A percentile compares a stretch with the other conserved stretches of the same genome.
phyloP scores from a whole-genome alignment of 106 monocot genomes.

The Apostasia ramifera region DNA sequence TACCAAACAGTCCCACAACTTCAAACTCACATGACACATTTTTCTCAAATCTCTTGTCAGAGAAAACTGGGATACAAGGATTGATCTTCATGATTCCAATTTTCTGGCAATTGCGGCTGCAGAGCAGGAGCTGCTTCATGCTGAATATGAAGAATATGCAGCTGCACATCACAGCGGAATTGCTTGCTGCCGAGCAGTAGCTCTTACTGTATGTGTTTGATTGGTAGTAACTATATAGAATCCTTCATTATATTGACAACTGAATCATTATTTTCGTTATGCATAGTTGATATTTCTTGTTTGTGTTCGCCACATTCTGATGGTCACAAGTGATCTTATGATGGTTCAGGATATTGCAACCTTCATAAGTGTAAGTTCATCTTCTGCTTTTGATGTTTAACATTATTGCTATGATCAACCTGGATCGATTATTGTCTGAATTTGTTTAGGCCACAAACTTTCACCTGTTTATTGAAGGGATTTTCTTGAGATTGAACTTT shows the following conservation, averaged over 20 bases:
- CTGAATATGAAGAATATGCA: conserved; percentile 75
- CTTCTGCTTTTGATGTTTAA: no score
- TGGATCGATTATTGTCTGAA: no score
- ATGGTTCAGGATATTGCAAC: conserved; percentile 51
- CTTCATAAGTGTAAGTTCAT: conserved; percentile 65
- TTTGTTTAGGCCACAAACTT: no score
- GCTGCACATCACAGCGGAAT: conserved; percentile 44
- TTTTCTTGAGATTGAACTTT: no score
- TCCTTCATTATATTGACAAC: neutral
- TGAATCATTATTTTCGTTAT: conserved; percentile 1
- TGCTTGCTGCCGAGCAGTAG: conserved; percentile 68
- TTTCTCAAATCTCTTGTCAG: conserved; percentile 19
- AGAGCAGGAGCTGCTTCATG: conserved; percentile 70
- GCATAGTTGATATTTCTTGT: conserved; percentile 77
- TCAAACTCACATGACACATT: neutral
- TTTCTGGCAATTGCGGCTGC: conserved; percentile 77
- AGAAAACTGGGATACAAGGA: conserved; percentile 60
- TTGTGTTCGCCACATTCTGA: conserved; percentile 60
- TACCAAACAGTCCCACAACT: no score
- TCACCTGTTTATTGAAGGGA: no score
- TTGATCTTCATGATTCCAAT: conserved; percentile 65
- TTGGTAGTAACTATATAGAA: neutral
- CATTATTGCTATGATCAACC: no score
- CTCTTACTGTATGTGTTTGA: conserved; percentile 47
- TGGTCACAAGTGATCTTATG: conserved; percentile 43